Evolutionary conservation across 352 stramenopile species (phyloP), one percentile per base, ranked within the genome.

Genomic region (Phytophthora brassicae): DNA sequence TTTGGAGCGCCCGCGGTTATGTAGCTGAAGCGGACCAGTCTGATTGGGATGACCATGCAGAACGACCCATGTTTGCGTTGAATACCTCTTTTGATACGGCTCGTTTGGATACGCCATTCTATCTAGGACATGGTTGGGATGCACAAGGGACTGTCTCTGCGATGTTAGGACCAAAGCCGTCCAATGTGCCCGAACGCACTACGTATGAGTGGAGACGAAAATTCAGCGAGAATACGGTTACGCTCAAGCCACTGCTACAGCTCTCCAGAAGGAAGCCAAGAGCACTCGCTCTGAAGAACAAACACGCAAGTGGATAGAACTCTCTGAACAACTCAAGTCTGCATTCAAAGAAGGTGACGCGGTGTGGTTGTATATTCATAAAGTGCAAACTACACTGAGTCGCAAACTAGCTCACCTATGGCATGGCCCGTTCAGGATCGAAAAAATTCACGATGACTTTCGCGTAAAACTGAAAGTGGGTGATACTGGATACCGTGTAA

Each of bases 1-100:
- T 63, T 7, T 12, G 55, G 16, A 50, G 22, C 19, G n/a, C 56
- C 16, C 8, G 17, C 12, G 45, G 36, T 6, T 64, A 56, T 14
- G 20, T 52, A 6, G 28, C 20, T 1, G 56, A 64, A 20, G 13
- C 45, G 1, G 36, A 56, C 6, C 56, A 64, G 9, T 45, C 12
- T n/a, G 46, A 64, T 20, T 64, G 56, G 46, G 56, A 64, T 20
- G 56, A 46, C 1, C 45, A 50, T 36, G 44, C 44, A 56, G 35
- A 64, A 64, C n/a, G n/a, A n/a, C n/a, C n/a, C n/a, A n/a, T n/a
- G n/a, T n/a, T n/a, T n/a, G n/a, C n/a, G n/a, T n/a, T n/a, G n/a
- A n/a, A n/a, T n/a, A n/a, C n/a, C n/a, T n/a, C n/a, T n/a, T n/a
- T n/a, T n/a, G n/a, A n/a, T n/a, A n/a, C 9, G 56, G 28, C 5